Evolutionary conservation across 495 filamentous ascomycete genomes (phyloP).

Genomic region (Chaetomidium leptoderma): DNA sequence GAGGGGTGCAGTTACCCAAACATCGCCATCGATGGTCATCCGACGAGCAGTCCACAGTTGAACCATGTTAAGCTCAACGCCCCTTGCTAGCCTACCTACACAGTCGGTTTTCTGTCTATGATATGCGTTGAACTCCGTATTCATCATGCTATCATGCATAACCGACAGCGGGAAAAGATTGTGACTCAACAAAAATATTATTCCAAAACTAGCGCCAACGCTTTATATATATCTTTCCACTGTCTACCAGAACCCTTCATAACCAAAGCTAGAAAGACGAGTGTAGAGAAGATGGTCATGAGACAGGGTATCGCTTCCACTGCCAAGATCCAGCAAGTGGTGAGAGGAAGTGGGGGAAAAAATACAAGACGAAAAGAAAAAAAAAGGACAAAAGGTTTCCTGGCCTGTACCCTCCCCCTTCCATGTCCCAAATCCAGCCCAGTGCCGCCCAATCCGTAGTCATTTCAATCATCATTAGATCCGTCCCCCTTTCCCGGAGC

Average conservation of each 20-base stretch:
- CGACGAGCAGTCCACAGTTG: too few species aligned
- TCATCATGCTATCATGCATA: too few species aligned
- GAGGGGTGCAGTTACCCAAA: too few species aligned
- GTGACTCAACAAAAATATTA: too few species aligned
- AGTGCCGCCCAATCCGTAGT: slow-evolving; percentile 9
- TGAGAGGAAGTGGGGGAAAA: slow-evolving; percentile 9
- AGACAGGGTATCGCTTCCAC: slow-evolving; percentile 21
- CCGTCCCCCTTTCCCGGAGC: slow-evolving; percentile 10
- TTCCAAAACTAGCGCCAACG: too few species aligned
- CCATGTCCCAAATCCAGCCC: slow-evolving; percentile 1
- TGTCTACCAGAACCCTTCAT: neutral
- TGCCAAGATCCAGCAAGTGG: slow-evolving; percentile 2
- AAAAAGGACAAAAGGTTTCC: slow-evolving; percentile 7
- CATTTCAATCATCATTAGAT: slow-evolving; percentile 22
- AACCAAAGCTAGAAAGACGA: neutral
- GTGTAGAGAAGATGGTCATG: slow-evolving; percentile 6
- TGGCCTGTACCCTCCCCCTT: neutral
- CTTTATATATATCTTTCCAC: too few species aligned
- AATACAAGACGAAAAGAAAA: neutral
- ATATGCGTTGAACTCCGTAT: too few species aligned
- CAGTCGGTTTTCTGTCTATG: too few species aligned
- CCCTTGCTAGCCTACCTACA: too few species aligned
- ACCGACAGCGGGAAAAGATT: too few species aligned
- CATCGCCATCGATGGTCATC: too few species aligned
- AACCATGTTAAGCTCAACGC: too few species aligned